Percentiles rank a stretch among this genome's conserved stretches.
Evolutionary conservation across 1,139 yeast species (phyloP).

Genomic region (Wickerhamomyces sp.): DNA sequence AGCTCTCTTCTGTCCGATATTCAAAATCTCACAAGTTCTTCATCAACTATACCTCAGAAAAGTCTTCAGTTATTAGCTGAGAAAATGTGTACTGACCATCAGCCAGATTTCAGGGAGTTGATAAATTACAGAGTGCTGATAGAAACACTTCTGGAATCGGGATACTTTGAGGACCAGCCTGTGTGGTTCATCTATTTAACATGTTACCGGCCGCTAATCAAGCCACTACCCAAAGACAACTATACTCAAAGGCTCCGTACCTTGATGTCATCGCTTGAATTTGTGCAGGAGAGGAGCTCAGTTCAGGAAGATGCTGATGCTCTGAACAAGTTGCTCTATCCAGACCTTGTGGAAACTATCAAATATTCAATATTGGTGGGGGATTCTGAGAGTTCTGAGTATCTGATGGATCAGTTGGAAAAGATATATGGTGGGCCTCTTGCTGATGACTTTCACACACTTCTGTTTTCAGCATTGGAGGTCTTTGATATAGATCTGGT

Average conservation of each 20-base stretch:
- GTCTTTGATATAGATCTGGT: slow-evolving; percentile 1
- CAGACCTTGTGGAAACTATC: slow-evolving; percentile 12
- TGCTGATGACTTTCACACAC: slow-evolving; percentile 14
- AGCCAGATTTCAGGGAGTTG: slow-evolving; percentile 5
- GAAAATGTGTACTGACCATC: neutral
- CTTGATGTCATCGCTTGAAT: neutral
- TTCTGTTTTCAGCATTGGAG: slow-evolving; percentile 7
- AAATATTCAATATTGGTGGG: slow-evolving; percentile 6
- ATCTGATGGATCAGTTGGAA: slow-evolving; percentile 5
- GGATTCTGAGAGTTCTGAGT: slow-evolving; percentile 6
- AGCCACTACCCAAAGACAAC: neutral
- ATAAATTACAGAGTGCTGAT: slow-evolving; percentile 7
- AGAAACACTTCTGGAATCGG: neutral
- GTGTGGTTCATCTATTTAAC: neutral
- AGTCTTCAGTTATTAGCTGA: slow-evolving; percentile 1
- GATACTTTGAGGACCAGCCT: neutral
- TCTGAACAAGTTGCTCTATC: slow-evolving; percentile 7
- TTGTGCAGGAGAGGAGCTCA: neutral
- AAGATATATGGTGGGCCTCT: slow-evolving; percentile 4
- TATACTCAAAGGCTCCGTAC: neutral
- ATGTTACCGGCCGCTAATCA: slow-evolving; percentile 1
- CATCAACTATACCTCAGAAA: too few species aligned
- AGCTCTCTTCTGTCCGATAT: neutral
- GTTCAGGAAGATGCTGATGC: neutral
- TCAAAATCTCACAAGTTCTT: neutral